phyloP scores from a whole-genome alignment of 352 stramenopile species.

The Pythium plurisporium region DNA sequence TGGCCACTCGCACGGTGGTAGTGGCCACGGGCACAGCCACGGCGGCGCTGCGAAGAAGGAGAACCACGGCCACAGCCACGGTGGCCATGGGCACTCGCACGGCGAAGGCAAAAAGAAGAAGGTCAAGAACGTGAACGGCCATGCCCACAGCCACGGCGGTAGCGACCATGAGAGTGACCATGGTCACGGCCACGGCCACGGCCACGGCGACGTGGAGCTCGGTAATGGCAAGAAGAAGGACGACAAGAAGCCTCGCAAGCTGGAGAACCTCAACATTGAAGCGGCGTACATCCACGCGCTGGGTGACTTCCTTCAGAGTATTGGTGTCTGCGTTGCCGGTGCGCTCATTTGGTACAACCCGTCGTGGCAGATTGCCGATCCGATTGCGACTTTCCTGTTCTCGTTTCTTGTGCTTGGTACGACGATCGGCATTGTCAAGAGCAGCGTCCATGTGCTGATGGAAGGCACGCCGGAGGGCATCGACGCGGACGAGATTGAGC shows the following conservation, averaged over 20 bases:
- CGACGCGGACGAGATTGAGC: conserved; percentile 51
- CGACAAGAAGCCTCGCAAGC: conserved; percentile 24
- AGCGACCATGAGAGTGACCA: conserved; percentile 21
- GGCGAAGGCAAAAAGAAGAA: conserved; percentile 26
- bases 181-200: conserved; percentile 61
- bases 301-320: conserved; percentile 95
- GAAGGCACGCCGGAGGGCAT: conserved; percentile 86
- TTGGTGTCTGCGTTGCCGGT: conserved; percentile 95
- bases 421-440: conserved; percentile 90
- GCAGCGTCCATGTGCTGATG: conserved; percentile 92
- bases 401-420: conserved; percentile 93
- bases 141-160: conserved; percentile 11
- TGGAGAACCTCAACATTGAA: conserved; percentile 94
- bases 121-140: conserved; percentile 23
- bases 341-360: conserved; percentile 96
- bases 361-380: conserved; percentile 93
- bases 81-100: conserved; percentile 45
- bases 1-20: conserved; percentile 35
- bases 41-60: conserved; percentile 30
- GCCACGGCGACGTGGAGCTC: conserved; percentile 44
- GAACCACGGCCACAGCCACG: conserved; percentile 38
- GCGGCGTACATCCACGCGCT: conserved; percentile 98
- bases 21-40: conserved; percentile 38
- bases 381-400: conserved; percentile 96
- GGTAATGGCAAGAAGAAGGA: conserved; percentile 24